These are phyloP conservation scores for Termitomyces sp. DNA, from an alignment of 768 basidiomycete species.

Conservation along the genomic window DNA sequence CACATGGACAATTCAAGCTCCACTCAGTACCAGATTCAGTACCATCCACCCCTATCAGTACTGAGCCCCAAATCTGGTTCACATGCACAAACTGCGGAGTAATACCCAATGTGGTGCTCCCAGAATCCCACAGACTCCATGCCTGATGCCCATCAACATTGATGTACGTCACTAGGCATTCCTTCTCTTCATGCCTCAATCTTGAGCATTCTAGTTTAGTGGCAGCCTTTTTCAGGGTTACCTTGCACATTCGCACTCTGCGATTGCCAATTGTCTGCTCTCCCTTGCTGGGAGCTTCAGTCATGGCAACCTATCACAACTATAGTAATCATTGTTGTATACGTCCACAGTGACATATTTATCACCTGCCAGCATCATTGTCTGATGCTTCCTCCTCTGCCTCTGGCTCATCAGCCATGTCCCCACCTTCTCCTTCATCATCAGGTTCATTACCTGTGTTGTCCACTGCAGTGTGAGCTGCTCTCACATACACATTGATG, in stretches of 20 bases:
- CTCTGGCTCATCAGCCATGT: too few relatives aligned
- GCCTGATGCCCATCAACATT: not conserved
- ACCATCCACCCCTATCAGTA: too few relatives aligned
- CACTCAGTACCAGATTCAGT: too few relatives aligned
- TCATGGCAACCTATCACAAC: not conserved
- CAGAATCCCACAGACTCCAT: conserved; percentile 16
- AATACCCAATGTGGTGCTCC: conserved; percentile 19
- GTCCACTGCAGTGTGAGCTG: too few relatives aligned
- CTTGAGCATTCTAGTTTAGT: not conserved
- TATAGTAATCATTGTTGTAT: too few relatives aligned
- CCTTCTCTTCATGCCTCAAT: not conserved
- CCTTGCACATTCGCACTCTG: not conserved
- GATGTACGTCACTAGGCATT: not conserved
- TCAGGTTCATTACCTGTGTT: too few relatives aligned
- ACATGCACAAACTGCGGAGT: conserved; percentile 15
- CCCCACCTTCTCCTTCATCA: too few relatives aligned
- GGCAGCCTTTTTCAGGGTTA: not conserved
- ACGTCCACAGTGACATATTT: too few relatives aligned
- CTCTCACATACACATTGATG: too few relatives aligned
- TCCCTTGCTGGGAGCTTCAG: not conserved
- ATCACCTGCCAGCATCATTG: too few relatives aligned
- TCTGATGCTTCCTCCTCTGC: too few relatives aligned
- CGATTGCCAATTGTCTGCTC: not conserved
- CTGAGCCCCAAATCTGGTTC: not conserved
- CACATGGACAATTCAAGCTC: too few relatives aligned